These are phyloP conservation scores for Nicotiana knightiana DNA, from an alignment of 257 asterid genomes.

Conservation along the genomic window DNA sequence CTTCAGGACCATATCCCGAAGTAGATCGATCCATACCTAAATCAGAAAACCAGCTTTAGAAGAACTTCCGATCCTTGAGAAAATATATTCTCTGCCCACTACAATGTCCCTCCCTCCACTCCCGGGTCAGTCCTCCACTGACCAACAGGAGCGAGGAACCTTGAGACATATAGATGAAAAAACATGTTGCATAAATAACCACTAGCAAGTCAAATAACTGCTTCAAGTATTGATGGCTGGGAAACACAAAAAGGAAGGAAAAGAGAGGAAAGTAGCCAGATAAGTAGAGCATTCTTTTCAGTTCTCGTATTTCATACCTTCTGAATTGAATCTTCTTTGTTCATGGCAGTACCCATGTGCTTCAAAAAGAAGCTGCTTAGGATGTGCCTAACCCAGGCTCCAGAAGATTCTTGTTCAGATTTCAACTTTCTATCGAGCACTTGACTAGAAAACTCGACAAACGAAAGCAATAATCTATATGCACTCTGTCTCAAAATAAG, in stretches of 20 bases:
- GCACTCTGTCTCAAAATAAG: slow-evolving; percentile 84
- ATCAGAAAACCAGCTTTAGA: slow-evolving; percentile 13
- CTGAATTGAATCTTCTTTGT: slow-evolving; percentile 53
- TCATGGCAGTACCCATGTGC: slow-evolving; percentile 89
- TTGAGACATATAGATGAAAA: background rate
- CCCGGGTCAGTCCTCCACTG: background rate
- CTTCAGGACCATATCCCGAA: slow-evolving; percentile 81
- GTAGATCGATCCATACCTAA: slow-evolving; percentile 89
- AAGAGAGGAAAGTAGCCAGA: background rate
- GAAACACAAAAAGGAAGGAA: slow-evolving; percentile 2
- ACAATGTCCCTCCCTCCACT: background rate
- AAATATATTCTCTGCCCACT: background rate
- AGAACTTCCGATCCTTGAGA: background rate
- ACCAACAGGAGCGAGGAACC: background rate
- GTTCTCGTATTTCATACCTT: slow-evolving; percentile 42
- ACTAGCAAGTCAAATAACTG: background rate
- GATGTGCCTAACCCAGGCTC: slow-evolving; percentile 40
- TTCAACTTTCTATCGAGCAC: slow-evolving; percentile 34
- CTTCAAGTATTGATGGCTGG: background rate
- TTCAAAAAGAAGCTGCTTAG: slow-evolving; percentile 58
- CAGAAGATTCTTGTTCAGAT: slow-evolving; percentile 32
- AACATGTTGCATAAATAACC: background rate
- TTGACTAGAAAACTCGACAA: slow-evolving; percentile 58
- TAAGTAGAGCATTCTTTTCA: background rate
- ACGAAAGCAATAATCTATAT: slow-evolving; percentile 59